Evolutionary conservation across 208 protist genomes (phyloP).

Genomic region (Wallacemonas sp.): DNA sequence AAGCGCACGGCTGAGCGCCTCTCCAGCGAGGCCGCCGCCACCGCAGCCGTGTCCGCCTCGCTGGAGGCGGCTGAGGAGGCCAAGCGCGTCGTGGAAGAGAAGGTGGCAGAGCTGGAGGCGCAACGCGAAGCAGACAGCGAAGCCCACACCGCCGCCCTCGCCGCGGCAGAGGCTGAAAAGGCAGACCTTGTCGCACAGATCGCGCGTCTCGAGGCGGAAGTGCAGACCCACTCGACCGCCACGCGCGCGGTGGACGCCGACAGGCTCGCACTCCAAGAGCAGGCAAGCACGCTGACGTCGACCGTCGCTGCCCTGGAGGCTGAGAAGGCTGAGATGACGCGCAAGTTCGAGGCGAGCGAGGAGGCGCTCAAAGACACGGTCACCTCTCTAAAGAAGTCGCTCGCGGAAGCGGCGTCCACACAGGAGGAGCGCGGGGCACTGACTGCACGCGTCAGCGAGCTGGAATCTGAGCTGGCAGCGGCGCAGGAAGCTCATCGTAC

Average conservation of each 20-base stretch:
- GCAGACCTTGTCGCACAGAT: background rate
- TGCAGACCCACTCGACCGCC: background rate
- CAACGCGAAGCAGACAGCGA: conserved; percentile 8
- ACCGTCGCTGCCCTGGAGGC: background rate
- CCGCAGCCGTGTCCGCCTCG: background rate
- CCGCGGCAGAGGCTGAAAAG: conserved; percentile 9
- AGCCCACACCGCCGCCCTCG: background rate
- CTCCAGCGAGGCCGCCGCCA: conserved; percentile 2
- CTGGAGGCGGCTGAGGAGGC: conserved; percentile 5
- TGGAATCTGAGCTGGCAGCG: background rate
- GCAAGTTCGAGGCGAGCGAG: background rate
- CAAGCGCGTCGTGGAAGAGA: conserved; percentile 12
- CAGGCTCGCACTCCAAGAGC: conserved; percentile 5
- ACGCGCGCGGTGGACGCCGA: conserved; percentile 6
- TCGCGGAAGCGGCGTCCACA: too few species aligned
- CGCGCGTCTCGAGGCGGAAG: background rate
- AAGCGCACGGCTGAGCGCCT: background rate
- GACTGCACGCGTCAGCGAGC: conserved; percentile 3
- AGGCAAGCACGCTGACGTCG: conserved; percentile 3
- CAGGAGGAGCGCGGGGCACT: background rate
- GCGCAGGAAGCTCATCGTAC: background rate
- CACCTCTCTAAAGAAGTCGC: background rate
- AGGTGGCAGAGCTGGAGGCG: conserved; percentile 2
- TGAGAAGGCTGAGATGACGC: conserved; percentile 8
- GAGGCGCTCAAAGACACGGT: background rate